Percentiles rank a stretch among this genome's conserved stretches.
Evolutionary conservation across 495 filamentous ascomycete genomes (phyloP).

Genomic region (Penicillium alfredii): DNA sequence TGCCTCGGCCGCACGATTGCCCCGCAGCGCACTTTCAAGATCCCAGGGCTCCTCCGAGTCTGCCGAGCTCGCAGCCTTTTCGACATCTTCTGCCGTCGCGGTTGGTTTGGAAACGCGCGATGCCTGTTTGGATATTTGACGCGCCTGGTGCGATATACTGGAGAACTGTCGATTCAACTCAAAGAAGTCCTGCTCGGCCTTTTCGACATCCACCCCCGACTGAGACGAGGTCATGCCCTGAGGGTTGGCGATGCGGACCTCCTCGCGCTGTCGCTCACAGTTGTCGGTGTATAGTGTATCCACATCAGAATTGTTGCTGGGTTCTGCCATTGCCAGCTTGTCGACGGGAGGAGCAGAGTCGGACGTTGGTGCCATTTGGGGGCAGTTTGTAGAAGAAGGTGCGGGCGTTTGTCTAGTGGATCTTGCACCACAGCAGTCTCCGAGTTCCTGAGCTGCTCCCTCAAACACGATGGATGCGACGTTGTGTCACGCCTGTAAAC

Average conservation of each 20-base stretch:
- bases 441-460: neutral
- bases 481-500: neutral
- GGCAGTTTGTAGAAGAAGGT: neutral
- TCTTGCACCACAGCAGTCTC: neutral
- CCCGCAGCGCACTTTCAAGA: constrained; percentile 62
- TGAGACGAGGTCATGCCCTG: constrained; percentile 42
- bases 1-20: constrained; percentile 60
- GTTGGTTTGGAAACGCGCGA: constrained; percentile 35
- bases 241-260: constrained; percentile 24
- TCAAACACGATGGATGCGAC: neutral
- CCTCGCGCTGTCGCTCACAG: constrained; percentile 31
- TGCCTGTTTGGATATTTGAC: constrained; percentile 38
- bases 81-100: constrained; percentile 36
- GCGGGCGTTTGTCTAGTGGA: neutral
- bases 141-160: constrained; percentile 52
- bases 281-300: constrained; percentile 16
- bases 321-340: constrained; percentile 11
- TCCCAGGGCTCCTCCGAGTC: constrained; percentile 58
- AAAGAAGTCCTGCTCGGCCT: constrained; percentile 71
- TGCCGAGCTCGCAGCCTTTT: constrained; percentile 43
- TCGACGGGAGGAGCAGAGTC: constrained; percentile 9
- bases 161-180: constrained; percentile 69
- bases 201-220: constrained; percentile 59
- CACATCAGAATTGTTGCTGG: constrained; percentile 21
- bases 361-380: constrained; percentile 5